Conservation (phyloP, 768 basidiomycete genomes). For the Tulasnella sp. region DNA sequence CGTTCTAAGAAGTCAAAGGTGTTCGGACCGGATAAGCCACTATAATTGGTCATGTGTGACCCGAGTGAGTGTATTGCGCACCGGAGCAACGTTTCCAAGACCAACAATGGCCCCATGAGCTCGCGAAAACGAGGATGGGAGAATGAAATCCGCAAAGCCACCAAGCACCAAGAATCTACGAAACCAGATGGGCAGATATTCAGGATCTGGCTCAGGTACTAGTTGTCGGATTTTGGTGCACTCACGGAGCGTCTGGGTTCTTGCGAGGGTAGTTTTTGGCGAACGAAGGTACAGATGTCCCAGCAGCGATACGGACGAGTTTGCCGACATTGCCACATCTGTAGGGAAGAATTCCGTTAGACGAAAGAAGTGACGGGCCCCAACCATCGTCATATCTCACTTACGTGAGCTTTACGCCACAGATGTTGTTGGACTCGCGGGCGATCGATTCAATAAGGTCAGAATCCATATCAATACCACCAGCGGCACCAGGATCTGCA, state of each 20-base stretch:
- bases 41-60: no score
- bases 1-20: slow-evolving; percentile 33
- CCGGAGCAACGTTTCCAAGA: slow-evolving; percentile 74
- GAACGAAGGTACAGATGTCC: slow-evolving; percentile 50
- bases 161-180: slow-evolving; percentile 66
- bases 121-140: slow-evolving; percentile 58
- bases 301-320: slow-evolving; percentile 69
- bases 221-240: background rate
- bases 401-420: slow-evolving; percentile 83
- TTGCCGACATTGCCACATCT: slow-evolving; percentile 91
- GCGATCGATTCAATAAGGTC: slow-evolving; percentile 78
- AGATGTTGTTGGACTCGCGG: slow-evolving; percentile 59
- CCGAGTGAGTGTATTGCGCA: slow-evolving; percentile 25
- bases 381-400: slow-evolving; percentile 25
- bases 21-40: background rate
- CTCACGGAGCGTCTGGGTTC: slow-evolving; percentile 42
- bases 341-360: background rate
- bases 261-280: slow-evolving; percentile 52
- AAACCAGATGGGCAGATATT: background rate
- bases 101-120: slow-evolving; percentile 88
- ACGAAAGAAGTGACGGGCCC: background rate
- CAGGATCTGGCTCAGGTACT: background rate
- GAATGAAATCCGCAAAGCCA: slow-evolving; percentile 75
- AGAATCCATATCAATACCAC: slow-evolving; percentile 86
- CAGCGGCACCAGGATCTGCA: slow-evolving; percentile 73